A percentile compares a stretch with the other conserved stretches of the same genome.
Conservation (phyloP, 2,329 filamentous ascomycete species). For the Coleophoma eucalyptorum region DNA sequence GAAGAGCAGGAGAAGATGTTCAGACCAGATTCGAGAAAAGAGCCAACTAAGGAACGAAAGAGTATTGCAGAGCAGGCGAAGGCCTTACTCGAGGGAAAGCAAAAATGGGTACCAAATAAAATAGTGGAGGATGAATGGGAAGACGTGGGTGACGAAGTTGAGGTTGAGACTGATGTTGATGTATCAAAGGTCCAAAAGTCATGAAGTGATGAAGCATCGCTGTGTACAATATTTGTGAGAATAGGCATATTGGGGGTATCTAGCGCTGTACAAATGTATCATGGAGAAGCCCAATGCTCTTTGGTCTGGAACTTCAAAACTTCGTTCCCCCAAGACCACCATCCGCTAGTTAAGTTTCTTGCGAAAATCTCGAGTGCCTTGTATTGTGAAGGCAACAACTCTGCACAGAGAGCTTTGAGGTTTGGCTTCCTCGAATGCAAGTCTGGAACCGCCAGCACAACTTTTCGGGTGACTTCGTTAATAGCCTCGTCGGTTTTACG, state of each 20-base stretch:
- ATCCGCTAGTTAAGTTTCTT: constrained; percentile 67
- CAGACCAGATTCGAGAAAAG: constrained; percentile 23
- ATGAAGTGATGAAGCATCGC: neutral
- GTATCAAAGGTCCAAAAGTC: constrained; percentile 4
- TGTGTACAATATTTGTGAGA: constrained; percentile 20
- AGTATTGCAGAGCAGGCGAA: constrained; percentile 57
- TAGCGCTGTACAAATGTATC: neutral
- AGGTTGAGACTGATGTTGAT: constrained; percentile 24
- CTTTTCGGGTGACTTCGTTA: constrained; percentile 39
- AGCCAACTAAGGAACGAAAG: constrained; percentile 32
- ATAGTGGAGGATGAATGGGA: constrained; percentile 35
- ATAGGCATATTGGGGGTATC: constrained; percentile 13
- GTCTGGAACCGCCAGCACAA: constrained; percentile 69
- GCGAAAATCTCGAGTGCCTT: constrained; percentile 73
- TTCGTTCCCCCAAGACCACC: constrained; percentile 78
- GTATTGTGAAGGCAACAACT: constrained; percentile 45
- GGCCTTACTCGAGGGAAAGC: constrained; percentile 55
- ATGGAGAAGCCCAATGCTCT: constrained; percentile 33
- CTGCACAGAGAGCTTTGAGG: constrained; percentile 55
- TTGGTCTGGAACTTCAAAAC: constrained; percentile 64
- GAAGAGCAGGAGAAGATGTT: constrained; percentile 30
- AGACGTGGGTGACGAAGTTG: constrained; percentile 25
- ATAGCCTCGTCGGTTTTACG: neutral
- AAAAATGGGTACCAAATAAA: constrained; percentile 47
- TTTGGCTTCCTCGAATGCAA: constrained; percentile 77